Evolutionary conservation across 352 stramenopile species (phyloP).

Genomic region (Phytophthora uliginosa): DNA sequence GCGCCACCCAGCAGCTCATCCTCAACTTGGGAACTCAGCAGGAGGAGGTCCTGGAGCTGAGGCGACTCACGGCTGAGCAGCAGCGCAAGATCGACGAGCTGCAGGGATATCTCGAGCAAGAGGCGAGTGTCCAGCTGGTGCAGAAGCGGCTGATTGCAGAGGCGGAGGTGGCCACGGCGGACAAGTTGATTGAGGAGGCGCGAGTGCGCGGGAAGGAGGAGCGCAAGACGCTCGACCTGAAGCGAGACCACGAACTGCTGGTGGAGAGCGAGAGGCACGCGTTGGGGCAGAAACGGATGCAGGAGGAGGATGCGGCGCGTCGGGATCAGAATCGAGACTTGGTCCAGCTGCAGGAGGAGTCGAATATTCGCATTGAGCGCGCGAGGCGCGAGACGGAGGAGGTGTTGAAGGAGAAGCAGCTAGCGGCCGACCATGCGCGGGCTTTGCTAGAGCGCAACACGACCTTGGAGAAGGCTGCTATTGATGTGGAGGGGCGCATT

Average conservation of each 20-base stretch:
- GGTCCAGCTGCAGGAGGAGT: constrained; percentile 66
- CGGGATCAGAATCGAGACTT: constrained; percentile 56
- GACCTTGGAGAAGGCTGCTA: constrained; percentile 64
- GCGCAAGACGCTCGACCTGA: constrained; percentile 52
- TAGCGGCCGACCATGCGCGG: constrained; percentile 55
- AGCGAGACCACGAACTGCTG: constrained; percentile 56
- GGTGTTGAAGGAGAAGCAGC: constrained; percentile 44
- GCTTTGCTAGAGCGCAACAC: constrained; percentile 70
- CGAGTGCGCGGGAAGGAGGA: constrained; percentile 61
- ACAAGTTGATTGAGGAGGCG: constrained; percentile 57
- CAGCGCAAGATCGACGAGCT: constrained; percentile 51
- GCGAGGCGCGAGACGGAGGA: constrained; percentile 69
- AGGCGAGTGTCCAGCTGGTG: constrained; percentile 70
- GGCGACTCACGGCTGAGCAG: constrained; percentile 33
- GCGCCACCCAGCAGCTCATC: constrained; percentile 89
- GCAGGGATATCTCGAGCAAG: constrained; percentile 65
- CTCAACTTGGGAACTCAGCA: constrained; percentile 39
- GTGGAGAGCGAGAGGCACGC: constrained; percentile 62
- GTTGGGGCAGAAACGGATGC: constrained; percentile 57
- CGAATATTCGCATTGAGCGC: constrained; percentile 65
- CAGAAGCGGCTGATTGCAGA: constrained; percentile 72
- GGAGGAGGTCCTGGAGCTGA: constrained; percentile 32
- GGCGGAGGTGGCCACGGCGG: constrained; percentile 37
- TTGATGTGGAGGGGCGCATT: constrained; percentile 76
- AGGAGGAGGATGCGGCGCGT: constrained; percentile 45